Percentiles rank a stretch among this genome's conserved stretches.
phyloP scores from a whole-genome alignment of 306 rosid species.

The Quercus variabilis region DNA sequence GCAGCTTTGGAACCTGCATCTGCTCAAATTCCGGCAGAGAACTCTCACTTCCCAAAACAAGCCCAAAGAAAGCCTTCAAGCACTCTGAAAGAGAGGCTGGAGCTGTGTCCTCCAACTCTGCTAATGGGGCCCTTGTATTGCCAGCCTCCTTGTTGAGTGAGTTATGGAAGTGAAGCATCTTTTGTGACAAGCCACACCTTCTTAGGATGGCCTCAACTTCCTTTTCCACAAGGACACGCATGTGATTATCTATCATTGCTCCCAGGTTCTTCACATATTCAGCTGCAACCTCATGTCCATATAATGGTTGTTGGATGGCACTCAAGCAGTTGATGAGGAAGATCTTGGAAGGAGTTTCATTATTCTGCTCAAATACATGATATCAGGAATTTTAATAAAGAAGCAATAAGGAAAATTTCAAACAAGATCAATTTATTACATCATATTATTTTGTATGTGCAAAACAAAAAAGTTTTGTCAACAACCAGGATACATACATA shows the following conservation, averaged over 20 bases:
- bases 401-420: neutral
- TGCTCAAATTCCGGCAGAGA: slow-evolving; percentile 91
- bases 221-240: slow-evolving; percentile 64
- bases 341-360: slow-evolving; percentile 85
- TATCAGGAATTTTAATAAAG: neutral
- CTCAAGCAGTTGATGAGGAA: slow-evolving; percentile 88
- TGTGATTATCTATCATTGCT: slow-evolving; percentile 65
- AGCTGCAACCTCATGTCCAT: slow-evolving; percentile 68
- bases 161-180: slow-evolving; percentile 57
- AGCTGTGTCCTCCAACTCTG: slow-evolving; percentile 66
- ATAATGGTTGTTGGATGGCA: slow-evolving; percentile 82
- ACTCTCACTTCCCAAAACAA: slow-evolving; percentile 83
- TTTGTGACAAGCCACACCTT: slow-evolving; percentile 69
- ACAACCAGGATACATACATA: neutral
- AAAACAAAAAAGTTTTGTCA: neutral
- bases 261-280: slow-evolving; percentile 79
- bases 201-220: slow-evolving; percentile 73
- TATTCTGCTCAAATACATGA: slow-evolving; percentile 54
- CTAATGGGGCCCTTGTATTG: slow-evolving; percentile 51
- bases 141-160: slow-evolving; percentile 36
- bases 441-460: neutral
- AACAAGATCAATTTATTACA: neutral
- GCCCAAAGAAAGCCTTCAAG: slow-evolving; percentile 78
- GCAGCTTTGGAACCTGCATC: slow-evolving; percentile 88
- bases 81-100: slow-evolving; percentile 67